Conservation (phyloP, 352 stramenopile genomes). For the Proteromonas lacertae region DNA sequence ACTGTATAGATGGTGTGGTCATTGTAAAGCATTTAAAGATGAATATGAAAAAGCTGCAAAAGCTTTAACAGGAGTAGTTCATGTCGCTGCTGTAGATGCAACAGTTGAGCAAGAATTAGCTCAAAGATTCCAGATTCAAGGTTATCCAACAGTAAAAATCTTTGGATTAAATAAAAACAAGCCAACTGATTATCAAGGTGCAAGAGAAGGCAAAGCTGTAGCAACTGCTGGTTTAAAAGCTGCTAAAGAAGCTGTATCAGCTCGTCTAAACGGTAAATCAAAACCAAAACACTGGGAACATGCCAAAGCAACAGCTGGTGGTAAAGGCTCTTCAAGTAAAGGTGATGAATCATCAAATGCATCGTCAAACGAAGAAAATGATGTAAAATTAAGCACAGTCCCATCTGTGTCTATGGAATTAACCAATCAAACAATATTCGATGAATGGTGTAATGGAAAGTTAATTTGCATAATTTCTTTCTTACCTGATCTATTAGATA, state of each 20-base stretch:
- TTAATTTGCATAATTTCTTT: constrained; percentile 51
- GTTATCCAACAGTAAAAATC: constrained; percentile 67
- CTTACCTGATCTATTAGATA: constrained; percentile 46
- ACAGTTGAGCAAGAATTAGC: constrained; percentile 28
- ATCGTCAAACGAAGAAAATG: no score
- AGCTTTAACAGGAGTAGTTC: constrained; percentile 30
- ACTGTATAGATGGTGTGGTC: constrained; percentile 11
- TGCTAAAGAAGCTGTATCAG: constrained; percentile 21
- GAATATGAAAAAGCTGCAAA: constrained; percentile 56
- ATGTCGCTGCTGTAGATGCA: constrained; percentile 28
- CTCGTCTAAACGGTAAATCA: no score
- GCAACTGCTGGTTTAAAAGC: constrained; percentile 26
- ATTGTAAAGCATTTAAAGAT: constrained; percentile 57
- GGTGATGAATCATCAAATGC: no score
- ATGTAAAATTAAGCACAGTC: no score
- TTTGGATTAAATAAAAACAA: constrained; percentile 17
- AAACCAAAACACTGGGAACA: no score
- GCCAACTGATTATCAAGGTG: constrained; percentile 38
- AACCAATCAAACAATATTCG: no score
- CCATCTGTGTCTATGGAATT: no score
- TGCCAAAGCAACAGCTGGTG: no score
- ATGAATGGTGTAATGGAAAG: constrained; percentile 27
- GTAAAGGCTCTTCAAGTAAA: no score
- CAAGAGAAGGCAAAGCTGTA: constrained; percentile 35
- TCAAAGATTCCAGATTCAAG: constrained; percentile 38